phyloP scores from a whole-genome alignment of 257 asterid genomes.

The Lycium barbarum region DNA sequence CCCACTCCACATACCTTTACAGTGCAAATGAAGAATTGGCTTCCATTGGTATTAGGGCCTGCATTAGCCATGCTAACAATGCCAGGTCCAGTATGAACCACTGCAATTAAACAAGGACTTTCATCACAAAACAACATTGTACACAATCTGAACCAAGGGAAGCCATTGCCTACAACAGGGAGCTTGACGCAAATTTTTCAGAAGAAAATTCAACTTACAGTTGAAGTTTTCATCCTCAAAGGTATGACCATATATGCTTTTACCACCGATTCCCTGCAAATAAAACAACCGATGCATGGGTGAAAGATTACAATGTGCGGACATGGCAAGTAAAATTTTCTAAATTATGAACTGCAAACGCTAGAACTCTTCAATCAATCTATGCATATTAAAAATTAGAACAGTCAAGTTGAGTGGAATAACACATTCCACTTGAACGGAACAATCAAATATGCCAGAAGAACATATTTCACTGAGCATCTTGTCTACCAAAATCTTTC shows the following conservation, averaged over 20 bases:
- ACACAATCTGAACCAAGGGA: slow-evolving; percentile 7
- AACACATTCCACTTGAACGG: slow-evolving; percentile 10
- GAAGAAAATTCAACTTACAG: slow-evolving; percentile 57
- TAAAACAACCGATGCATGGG: slow-evolving; percentile 18
- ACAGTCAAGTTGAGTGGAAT: not conserved
- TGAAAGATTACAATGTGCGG: not conserved
- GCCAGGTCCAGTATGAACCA: slow-evolving; percentile 96
- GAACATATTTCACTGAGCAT: slow-evolving; percentile 20
- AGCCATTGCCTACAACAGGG: not conserved
- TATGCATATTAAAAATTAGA: not conserved
- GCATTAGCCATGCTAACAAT: slow-evolving; percentile 98
- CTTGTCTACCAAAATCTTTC: not conserved
- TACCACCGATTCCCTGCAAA: slow-evolving; percentile 94
- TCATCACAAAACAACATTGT: not conserved
- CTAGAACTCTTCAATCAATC: not conserved
- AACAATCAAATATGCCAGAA: not conserved
- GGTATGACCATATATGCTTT: slow-evolving; percentile 93
- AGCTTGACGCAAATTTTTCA: slow-evolving; percentile 4
- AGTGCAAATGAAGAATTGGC: slow-evolving; percentile 97
- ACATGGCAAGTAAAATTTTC: slow-evolving; percentile 21
- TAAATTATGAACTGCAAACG: slow-evolving; percentile 16
- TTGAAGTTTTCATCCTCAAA: slow-evolving; percentile 95
- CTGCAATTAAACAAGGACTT: slow-evolving; percentile 45
- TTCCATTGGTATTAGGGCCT: slow-evolving; percentile 97
- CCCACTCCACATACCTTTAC: slow-evolving; percentile 62